Conservation (phyloP, 163 green algal species). For the Prototheca wickerhamii region DNA sequence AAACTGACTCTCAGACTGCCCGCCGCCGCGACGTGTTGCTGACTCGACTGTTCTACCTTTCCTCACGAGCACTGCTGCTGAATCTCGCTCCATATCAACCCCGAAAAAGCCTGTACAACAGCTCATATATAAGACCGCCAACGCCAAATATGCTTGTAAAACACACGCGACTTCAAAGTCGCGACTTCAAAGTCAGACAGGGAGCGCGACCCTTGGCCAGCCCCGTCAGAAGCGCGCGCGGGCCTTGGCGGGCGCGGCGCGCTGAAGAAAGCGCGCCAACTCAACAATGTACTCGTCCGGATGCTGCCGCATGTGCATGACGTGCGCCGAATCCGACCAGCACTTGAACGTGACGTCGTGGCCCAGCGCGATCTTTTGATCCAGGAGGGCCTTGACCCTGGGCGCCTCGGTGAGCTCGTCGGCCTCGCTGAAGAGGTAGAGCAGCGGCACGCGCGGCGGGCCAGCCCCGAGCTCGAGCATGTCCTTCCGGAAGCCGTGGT, state of each 20-base stretch:
- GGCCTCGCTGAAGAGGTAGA: slow-evolving; percentile 10
- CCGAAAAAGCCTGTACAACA: too few species aligned
- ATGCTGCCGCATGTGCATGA: slow-evolving; percentile 13
- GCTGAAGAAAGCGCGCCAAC: slow-evolving; percentile 5
- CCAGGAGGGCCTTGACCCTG: background rate
- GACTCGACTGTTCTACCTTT: too few species aligned
- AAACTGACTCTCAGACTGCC: too few species aligned
- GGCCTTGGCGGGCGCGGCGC: background rate
- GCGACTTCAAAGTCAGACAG: background rate
- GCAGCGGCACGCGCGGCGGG: background rate
- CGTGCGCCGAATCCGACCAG: slow-evolving; percentile 9
- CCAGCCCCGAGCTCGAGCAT: background rate
- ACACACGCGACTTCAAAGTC: background rate
- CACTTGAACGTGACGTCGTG: background rate
- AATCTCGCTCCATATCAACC: too few species aligned
- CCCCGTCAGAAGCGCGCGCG: too few species aligned
- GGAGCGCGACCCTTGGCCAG: too few species aligned
- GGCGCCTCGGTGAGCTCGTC: background rate
- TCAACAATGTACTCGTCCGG: slow-evolving; percentile 9
- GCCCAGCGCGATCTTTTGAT: slow-evolving; percentile 2
- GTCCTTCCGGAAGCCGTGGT: background rate
- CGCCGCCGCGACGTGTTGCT: too few species aligned
- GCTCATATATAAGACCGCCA: too few species aligned
- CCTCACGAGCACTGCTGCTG: too few species aligned
- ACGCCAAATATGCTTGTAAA: background rate